Conservation (phyloP, 768 basidiomycete species). For the Candolleomyces aberdarensis region DNA sequence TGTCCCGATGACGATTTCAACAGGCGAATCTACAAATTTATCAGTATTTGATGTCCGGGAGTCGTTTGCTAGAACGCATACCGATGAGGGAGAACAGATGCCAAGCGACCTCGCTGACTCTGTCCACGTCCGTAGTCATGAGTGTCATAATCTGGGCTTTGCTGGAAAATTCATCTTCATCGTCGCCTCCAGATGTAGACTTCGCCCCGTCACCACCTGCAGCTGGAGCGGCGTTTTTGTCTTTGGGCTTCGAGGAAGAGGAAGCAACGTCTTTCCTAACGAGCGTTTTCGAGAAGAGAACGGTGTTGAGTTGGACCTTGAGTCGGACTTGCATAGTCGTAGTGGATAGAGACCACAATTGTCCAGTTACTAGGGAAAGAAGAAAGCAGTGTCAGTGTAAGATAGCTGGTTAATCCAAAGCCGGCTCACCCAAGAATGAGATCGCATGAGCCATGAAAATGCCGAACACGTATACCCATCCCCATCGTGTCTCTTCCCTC, state of each 20-base stretch:
- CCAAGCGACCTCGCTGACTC: conserved; percentile 83
- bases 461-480: conserved; percentile 58
- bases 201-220: conserved; percentile 2
- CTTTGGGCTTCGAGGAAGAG: conserved; percentile 30
- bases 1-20: conserved; percentile 74
- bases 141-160: conserved; percentile 89
- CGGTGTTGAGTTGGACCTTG: conserved; percentile 76
- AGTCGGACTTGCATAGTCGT: conserved; percentile 69
- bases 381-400: neutral
- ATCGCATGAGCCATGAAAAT: conserved; percentile 31
- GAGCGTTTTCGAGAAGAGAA: conserved; percentile 82
- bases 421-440: conserved; percentile 28
- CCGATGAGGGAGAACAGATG: conserved; percentile 75
- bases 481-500: conserved; percentile 60
- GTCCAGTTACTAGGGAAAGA: conserved; percentile 48
- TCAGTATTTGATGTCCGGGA: conserved; percentile 1
- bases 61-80: conserved; percentile 24
- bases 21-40: conserved; percentile 56
- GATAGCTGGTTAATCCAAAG: neutral
- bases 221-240: conserved; percentile 12
- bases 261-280: conserved; percentile 83
- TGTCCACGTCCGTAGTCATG: conserved; percentile 93
- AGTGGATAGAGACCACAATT: conserved; percentile 69
- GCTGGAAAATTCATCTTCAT: conserved; percentile 58
- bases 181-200: conserved; percentile 23